Evolutionary conservation across 305 asterid species (phyloP).

Genomic region (Fraxinus ornus): DNA sequence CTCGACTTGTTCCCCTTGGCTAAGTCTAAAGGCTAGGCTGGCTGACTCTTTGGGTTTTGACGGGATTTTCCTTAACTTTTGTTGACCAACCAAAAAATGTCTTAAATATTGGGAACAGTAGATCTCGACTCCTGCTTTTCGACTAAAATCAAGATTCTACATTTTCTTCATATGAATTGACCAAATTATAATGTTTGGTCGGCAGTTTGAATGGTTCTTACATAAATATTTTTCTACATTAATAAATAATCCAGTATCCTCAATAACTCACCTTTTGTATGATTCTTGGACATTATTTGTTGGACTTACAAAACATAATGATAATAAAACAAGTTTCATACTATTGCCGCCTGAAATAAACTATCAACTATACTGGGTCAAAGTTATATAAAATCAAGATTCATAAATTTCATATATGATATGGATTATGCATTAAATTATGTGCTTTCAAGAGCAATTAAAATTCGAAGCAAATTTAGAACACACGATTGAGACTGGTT

Average conservation of each 20-base stretch:
- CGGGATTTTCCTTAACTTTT: not conserved
- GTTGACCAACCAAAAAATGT: not conserved
- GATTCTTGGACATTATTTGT: not conserved
- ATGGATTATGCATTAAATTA: not conserved
- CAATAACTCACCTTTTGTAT: not conserved
- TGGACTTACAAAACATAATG: not conserved
- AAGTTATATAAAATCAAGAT: not conserved
- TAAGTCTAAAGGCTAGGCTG: not conserved
- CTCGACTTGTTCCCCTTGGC: not conserved
- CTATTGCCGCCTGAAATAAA: not conserved
- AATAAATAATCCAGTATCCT: not conserved
- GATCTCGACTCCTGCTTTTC: not conserved
- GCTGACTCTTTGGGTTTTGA: not conserved
- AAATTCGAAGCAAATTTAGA: not conserved
- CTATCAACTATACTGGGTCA: not conserved
- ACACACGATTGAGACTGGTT: not conserved
- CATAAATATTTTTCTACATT: not conserved
- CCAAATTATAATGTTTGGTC: not conserved
- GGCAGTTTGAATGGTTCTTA: slow-evolving; percentile 2
- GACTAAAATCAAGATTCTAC: not conserved
- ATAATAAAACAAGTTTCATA: not conserved
- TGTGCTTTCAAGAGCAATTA: not conserved
- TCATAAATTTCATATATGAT: not conserved
- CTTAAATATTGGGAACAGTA: not conserved
- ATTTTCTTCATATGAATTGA: not conserved